These are phyloP conservation scores for Aspergillus pseudoglaucus DNA, from an alignment of 2,329 filamentous ascomycete species.

Conservation along the genomic window DNA sequence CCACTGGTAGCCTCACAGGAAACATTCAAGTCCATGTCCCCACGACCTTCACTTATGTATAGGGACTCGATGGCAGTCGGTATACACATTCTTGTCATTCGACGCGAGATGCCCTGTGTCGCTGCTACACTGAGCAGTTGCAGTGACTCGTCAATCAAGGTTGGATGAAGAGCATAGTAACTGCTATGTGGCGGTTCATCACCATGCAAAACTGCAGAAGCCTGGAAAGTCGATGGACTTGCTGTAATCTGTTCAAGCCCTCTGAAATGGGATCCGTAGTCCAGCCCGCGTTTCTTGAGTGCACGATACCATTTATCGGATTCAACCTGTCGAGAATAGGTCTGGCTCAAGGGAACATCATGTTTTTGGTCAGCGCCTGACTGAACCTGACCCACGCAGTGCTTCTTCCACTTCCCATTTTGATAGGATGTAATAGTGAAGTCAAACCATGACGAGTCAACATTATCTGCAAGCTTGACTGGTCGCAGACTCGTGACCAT, in stretches of 20 bases:
- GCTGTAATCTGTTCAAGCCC: not conserved
- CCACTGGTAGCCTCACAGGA: conserved; percentile 4
- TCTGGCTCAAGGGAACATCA: not conserved
- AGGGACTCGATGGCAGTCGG: conserved; percentile 17
- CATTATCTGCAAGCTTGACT: not conserved
- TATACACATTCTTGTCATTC: conserved; percentile 11
- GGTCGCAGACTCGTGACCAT: not conserved
- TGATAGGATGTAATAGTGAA: not conserved
- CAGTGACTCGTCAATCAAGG: conserved; percentile 13
- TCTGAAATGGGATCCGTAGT: not conserved
- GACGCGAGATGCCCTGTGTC: conserved; percentile 11
- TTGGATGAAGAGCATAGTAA: conserved; percentile 17
- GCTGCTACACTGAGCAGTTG: conserved; percentile 17
- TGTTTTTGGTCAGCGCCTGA: not conserved
- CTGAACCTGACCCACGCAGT: not conserved
- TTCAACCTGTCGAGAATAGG: not conserved
- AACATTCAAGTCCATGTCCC: conserved; percentile 3
- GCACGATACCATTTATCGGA: not conserved
- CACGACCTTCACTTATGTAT: conserved; percentile 6
- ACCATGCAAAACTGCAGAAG: conserved; percentile 1
- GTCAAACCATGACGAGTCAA: not conserved
- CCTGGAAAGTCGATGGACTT: not conserved
- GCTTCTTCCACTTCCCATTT: not conserved
- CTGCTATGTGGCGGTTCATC: conserved; percentile 2
- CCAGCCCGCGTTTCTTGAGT: not conserved